phyloP scores from a whole-genome alignment of 805 yeast genomes.

The Sungouiozyma intestinalis region DNA sequence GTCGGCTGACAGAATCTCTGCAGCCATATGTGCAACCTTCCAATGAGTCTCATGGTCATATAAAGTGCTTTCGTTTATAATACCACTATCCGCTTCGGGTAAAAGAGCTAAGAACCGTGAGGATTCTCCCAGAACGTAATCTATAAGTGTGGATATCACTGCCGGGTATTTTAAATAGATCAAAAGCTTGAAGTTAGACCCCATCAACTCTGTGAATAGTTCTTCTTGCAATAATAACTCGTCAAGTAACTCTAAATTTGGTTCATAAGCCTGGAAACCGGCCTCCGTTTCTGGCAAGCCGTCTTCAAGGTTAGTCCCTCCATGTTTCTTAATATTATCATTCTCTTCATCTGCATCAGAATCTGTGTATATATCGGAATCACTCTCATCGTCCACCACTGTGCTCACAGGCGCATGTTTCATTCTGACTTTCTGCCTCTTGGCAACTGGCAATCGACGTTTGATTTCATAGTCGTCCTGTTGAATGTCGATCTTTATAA shows the following conservation, averaged over 20 bases:
- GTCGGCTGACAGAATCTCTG: constrained; percentile 84
- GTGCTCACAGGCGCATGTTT: constrained; percentile 3
- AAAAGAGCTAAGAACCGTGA: neutral
- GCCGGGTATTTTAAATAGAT: constrained; percentile 75
- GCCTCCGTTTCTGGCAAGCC: constrained; percentile 27
- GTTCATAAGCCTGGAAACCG: constrained; percentile 29
- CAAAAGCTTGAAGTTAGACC: constrained; percentile 63
- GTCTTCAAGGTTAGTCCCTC: constrained; percentile 13
- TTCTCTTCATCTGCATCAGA: constrained; percentile 4
- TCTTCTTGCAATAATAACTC: constrained; percentile 69
- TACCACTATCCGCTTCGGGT: constrained; percentile 7
- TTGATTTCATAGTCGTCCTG: constrained; percentile 11
- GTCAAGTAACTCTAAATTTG: constrained; percentile 36
- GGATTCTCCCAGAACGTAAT: constrained; percentile 42
- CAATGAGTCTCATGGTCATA: constrained; percentile 29
- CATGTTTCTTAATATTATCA: constrained; percentile 19
- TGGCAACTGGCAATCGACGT: constrained; percentile 1
- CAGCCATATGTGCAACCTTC: constrained; percentile 57
- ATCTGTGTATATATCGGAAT: neutral
- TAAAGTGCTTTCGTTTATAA: constrained; percentile 22
- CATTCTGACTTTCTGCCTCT: constrained; percentile 7
- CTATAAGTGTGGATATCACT: constrained; percentile 56
- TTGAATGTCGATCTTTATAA: constrained; percentile 30
- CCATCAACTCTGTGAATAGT: constrained; percentile 58
- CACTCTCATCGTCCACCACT: constrained; percentile 7